Conservation (phyloP, 257 asterid genomes). For the Nicotiana noctiflora region DNA sequence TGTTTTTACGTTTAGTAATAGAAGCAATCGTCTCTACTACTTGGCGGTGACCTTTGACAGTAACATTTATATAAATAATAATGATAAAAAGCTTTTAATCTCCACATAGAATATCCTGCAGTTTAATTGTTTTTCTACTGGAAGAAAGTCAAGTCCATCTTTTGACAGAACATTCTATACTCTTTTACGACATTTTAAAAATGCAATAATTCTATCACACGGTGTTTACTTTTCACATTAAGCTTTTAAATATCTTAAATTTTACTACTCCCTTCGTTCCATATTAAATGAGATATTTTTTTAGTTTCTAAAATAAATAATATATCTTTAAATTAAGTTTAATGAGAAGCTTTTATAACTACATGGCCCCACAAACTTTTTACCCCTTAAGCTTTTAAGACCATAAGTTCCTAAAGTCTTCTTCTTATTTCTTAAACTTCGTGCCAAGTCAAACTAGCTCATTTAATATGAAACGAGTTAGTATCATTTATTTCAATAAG, state of each 20-base stretch:
- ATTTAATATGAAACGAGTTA: no score
- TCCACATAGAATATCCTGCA: background rate
- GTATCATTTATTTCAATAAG: background rate
- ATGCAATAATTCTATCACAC: background rate
- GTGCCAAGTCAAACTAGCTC: no score
- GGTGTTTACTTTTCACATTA: background rate
- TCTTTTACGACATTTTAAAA: background rate
- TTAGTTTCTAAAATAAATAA: background rate
- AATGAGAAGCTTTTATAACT: no score
- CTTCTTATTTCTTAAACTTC: no score
- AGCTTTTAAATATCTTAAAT: background rate
- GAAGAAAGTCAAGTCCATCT: background rate
- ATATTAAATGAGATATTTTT: background rate
- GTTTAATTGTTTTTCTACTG: background rate
- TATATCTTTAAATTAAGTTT: background rate
- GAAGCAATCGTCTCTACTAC: background rate
- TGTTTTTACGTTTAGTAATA: no score
- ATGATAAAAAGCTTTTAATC: background rate
- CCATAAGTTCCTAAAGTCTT: no score
- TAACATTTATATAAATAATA: background rate
- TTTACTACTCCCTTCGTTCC: background rate
- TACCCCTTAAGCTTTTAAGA: no score
- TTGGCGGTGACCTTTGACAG: background rate
- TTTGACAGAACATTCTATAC: background rate
- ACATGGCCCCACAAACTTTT: no score